phyloP scores from a whole-genome alignment of 2,329 filamentous ascomycete species.

The Ophiostoma australiae region DNA sequence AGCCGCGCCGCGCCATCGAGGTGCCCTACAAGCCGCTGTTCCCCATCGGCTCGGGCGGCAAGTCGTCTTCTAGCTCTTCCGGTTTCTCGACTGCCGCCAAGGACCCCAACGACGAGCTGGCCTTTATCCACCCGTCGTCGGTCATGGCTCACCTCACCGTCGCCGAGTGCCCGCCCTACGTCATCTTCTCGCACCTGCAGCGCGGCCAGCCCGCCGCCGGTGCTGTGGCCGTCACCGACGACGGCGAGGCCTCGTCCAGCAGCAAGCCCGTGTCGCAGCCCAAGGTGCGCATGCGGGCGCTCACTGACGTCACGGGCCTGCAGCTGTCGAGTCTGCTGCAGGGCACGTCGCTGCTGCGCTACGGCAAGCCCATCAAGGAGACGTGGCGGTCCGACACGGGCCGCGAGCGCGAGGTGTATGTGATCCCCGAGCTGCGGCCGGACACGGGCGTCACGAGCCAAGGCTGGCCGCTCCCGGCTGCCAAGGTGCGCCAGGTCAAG shows the following conservation, averaged over 20 bases:
- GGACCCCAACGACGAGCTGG: constrained; percentile 53
- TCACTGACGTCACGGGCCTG: constrained; percentile 70
- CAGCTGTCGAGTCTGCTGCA: constrained; percentile 76
- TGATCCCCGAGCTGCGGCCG: constrained; percentile 69
- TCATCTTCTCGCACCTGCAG: constrained; percentile 84
- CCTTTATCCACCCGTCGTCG: constrained; percentile 85
- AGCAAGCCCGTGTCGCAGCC: constrained; percentile 42
- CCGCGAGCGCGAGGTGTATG: constrained; percentile 68
- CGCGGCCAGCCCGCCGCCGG: constrained; percentile 43
- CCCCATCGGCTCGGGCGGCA: constrained; percentile 48
- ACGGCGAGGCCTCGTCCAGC: neutral
- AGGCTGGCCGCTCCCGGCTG: constrained; percentile 82
- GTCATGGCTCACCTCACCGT: constrained; percentile 65
- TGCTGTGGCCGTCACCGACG: neutral
- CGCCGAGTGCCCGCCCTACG: constrained; percentile 76
- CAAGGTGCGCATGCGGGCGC: constrained; percentile 80
- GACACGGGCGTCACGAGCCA: constrained; percentile 59
- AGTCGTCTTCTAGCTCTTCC: constrained; percentile 12
- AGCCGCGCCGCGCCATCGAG: constrained; percentile 80
- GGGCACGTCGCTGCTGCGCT: constrained; percentile 75
- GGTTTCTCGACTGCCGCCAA: constrained; percentile 33
- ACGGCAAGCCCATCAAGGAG: constrained; percentile 90
- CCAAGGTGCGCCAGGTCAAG: constrained; percentile 76
- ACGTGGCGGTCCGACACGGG: constrained; percentile 44
- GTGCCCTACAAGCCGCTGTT: constrained; percentile 86